A percentile compares a stretch with the other conserved stretches of the same genome.
Conservation (phyloP, 257 asterid species). For the Solanum phureja region DNA sequence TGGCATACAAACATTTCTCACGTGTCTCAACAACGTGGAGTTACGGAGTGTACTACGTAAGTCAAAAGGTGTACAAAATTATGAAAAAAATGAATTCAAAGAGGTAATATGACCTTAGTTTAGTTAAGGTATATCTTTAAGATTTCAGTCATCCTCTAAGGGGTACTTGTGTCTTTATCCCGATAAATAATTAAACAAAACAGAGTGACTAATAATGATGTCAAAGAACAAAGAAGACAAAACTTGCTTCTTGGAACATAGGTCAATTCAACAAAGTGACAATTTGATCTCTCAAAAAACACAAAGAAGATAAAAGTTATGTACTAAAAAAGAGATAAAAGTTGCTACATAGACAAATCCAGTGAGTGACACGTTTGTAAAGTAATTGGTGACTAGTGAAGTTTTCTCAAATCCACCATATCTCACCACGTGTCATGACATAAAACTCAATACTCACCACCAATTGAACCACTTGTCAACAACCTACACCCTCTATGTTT, state of each 20-base stretch:
- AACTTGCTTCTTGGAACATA: neutral
- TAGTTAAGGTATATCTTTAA: rapidly evolving
- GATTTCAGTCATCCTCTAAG: too few relatives aligned
- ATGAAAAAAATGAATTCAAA: too few relatives aligned
- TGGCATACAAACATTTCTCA: rapidly evolving
- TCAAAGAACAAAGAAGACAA: too few relatives aligned
- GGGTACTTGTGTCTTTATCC: rapidly evolving
- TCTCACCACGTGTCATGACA: neutral
- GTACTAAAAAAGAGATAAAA: neutral
- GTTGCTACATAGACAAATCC: neutral
- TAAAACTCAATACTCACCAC: neutral
- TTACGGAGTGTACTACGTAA: rapidly evolving
- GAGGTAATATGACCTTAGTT: rapidly evolving
- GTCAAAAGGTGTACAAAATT: too few relatives aligned
- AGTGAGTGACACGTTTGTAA: neutral
- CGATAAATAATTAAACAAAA: neutral
- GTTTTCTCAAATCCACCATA: neutral
- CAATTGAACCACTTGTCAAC: neutral
- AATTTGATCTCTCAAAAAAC: neutral
- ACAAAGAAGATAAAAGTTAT: neutral
- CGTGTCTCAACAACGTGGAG: rapidly evolving
- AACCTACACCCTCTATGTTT: neutral
- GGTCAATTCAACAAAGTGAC: neutral
- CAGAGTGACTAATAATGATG: neutral
- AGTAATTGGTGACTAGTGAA: neutral